These are phyloP conservation scores for Zea luxurians DNA, from an alignment of 176 grass and related monocot species.

Conservation along the genomic window DNA sequence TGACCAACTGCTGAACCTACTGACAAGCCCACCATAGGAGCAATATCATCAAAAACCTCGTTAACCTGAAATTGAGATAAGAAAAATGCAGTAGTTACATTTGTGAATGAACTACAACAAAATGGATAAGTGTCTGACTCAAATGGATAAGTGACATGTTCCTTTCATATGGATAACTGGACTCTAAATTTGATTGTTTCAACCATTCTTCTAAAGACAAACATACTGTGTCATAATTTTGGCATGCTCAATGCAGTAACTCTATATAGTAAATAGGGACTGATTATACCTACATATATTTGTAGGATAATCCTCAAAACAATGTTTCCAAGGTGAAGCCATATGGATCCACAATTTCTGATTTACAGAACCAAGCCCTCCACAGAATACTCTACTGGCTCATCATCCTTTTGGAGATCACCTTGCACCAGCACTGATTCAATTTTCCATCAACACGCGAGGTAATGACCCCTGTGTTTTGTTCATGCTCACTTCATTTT, in stretches of 20 bases:
- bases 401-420: background rate
- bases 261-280: background rate
- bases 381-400: background rate
- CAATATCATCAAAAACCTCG: conserved; percentile 88
- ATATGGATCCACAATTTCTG: background rate
- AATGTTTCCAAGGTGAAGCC: background rate
- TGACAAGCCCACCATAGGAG: conserved; percentile 67
- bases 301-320: background rate
- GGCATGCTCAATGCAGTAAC: background rate
- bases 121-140: conserved; percentile 2
- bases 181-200: background rate
- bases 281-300: background rate
- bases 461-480: background rate
- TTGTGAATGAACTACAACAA: conserved; percentile 1
- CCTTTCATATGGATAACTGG: background rate
- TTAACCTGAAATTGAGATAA: conserved; percentile 65
- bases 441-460: background rate
- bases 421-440: background rate
- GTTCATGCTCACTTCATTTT: background rate
- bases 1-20: conserved; percentile 89
- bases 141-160: background rate
- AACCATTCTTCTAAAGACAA: background rate
- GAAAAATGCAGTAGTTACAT: background rate
- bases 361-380: background rate
- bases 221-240: background rate